Base-by-base conservation (phyloP, 768 basidiomycete species). In the Tremella yokohamensis region DNA sequence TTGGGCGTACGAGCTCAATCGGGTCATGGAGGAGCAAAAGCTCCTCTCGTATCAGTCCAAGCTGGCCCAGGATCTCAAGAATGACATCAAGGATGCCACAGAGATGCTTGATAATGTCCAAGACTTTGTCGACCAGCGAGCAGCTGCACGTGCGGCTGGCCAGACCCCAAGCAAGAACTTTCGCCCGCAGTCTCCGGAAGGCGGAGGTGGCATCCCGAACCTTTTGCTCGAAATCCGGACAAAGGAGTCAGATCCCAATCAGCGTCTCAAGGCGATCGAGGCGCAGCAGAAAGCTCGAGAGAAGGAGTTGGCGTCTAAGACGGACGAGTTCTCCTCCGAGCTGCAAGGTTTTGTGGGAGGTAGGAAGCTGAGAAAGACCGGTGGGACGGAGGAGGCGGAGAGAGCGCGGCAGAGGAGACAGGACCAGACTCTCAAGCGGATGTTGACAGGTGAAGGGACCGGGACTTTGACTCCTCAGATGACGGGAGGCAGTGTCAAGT, bases 1-100 rank as follows among this genome's bases (percentile, higher is more conserved):
- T 18, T 99, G 94, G 94, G 88, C 89, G 70, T 86, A 90, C 72
- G 94, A 99, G 79, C 75, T 99, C 73, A 88, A 90, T 80, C 90
- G 90, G 64, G 92, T 99, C 56, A 88, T 97, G 57, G 92, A 96
- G 75, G 94, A 99, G 76, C 93, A 99, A 74, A 89, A 92, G 66
- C 88, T 96, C 80, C 79, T 97, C 59, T 84, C 84, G 8, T 89
- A 96, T 70, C 93, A 97, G 76, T 89, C 93, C 73, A 90, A 92
- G 75, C 84, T 99, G 75, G 80, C 94, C 57, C 80, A 80, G 49
- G 94, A 99, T 70, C 80, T 99, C 22, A 78, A 88, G 62, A 92
- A 92, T 71, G 94, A 99, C 72, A 85, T 93, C 77, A 90, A 90
- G 74, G 88, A 92, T n/a, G 84, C 89, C 42, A 67, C 81, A 22